phyloP scores from a whole-genome alignment of 2,329 filamentous ascomycete species.

The Aspergillus melleus region DNA sequence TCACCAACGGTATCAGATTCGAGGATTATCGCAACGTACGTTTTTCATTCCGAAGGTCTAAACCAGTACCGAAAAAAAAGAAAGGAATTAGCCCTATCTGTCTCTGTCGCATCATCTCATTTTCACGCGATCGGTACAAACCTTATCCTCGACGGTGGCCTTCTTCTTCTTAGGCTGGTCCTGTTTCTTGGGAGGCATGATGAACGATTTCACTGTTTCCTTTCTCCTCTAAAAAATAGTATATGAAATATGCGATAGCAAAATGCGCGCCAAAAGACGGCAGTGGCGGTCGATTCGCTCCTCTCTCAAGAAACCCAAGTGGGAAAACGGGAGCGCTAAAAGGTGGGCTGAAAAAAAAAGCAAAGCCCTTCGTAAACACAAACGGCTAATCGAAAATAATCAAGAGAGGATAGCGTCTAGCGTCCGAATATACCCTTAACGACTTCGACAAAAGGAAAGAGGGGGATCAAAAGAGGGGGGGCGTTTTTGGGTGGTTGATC shows the following conservation, averaged over 20 bases:
- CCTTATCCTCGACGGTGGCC: constrained; percentile 74
- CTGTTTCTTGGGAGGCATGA: constrained; percentile 51
- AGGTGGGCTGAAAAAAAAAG: not conserved
- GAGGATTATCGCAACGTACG: constrained; percentile 39
- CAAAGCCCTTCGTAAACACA: not conserved
- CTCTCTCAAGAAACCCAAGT: not conserved
- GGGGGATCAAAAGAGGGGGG: not conserved
- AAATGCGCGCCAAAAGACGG: not conserved
- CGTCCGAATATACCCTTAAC: not conserved
- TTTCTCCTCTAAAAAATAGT: constrained; percentile 6
- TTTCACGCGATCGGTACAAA: constrained; percentile 25
- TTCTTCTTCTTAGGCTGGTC: constrained; percentile 51
- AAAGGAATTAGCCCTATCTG: constrained; percentile 11
- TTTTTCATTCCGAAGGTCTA: constrained; percentile 99
- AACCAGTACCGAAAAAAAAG: not conserved
- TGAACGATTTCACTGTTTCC: constrained; percentile 25
- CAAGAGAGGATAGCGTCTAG: not conserved
- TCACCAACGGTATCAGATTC: constrained; percentile 6
- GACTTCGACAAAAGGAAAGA: not conserved
- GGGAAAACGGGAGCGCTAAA: not conserved
- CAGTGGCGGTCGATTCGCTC: not conserved
- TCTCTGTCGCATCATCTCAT: not conserved
- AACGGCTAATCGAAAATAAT: not conserved
- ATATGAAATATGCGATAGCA: constrained; percentile 8
- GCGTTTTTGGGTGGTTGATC: not conserved